Evolutionary conservation across 208 protist species (phyloP).

Genomic region (Phytomonas sp.): DNA sequence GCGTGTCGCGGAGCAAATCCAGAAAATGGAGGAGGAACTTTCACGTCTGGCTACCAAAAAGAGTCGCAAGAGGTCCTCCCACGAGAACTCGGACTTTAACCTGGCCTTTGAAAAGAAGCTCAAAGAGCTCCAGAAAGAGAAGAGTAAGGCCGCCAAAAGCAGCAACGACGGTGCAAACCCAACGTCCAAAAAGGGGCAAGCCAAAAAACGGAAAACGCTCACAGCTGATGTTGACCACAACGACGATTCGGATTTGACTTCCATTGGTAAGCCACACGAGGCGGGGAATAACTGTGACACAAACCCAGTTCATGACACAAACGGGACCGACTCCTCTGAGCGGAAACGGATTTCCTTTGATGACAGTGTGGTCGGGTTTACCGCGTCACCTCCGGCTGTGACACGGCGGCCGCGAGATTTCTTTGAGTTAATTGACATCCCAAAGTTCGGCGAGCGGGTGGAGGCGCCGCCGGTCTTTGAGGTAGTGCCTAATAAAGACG

Average conservation of each 20-base stretch:
- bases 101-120: conserved; percentile 33
- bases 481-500: conserved; percentile 58
- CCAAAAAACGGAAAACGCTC: background rate
- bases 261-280: background rate
- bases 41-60: conserved; percentile 17
- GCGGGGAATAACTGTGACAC: no score
- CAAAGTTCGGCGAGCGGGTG: conserved; percentile 76
- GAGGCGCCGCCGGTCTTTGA: conserved; percentile 85
- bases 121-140: conserved; percentile 15
- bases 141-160: conserved; percentile 9
- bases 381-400: conserved; percentile 11
- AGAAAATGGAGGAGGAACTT: conserved; percentile 39
- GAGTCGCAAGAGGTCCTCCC: conserved; percentile 6
- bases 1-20: conserved; percentile 29
- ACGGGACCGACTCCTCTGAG: background rate
- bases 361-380: conserved; percentile 15
- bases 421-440: conserved; percentile 79
- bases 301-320: no score
- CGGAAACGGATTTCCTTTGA: conserved; percentile 59
- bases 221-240: background rate
- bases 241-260: background rate
- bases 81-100: conserved; percentile 18
- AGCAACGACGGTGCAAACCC: background rate
- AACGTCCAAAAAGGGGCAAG: background rate
- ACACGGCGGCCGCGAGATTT: conserved; percentile 47